A percentile compares a stretch with the other conserved stretches of the same genome.
These are phyloP conservation scores for Neurospora sp. DNA, from an alignment of 495 filamentous ascomycete species.

Conservation along the genomic window DNA sequence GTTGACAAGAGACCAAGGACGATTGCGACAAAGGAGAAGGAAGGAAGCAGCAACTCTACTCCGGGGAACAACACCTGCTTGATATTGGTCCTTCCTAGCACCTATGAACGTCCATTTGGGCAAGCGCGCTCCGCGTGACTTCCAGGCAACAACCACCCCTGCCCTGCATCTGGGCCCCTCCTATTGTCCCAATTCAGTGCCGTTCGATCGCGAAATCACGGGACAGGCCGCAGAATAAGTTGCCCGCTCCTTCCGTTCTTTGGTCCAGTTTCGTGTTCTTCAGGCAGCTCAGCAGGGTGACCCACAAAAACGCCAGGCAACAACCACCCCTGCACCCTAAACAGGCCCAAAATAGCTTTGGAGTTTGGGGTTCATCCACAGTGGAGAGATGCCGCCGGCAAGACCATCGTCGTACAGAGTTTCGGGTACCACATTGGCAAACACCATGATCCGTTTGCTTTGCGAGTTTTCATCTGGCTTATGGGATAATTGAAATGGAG, in stretches of 20 bases:
- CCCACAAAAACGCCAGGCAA: conserved; percentile 14
- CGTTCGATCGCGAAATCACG: conserved; percentile 9
- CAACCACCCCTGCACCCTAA: not conserved
- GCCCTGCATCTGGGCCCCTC: not conserved
- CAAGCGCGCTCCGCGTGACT: conserved; percentile 7
- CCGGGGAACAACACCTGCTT: not conserved
- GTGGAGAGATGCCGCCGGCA: not conserved
- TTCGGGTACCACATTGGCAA: too few species aligned
- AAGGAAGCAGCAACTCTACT: not conserved
- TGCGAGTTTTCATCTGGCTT: not conserved
- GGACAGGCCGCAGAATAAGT: not conserved
- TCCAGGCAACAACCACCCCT: conserved; percentile 17
- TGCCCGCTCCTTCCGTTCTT: not conserved
- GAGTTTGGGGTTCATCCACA: not conserved
- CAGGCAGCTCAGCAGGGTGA: conserved; percentile 2
- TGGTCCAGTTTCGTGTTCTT: not conserved
- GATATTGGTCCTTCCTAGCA: not conserved
- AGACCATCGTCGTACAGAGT: too few species aligned
- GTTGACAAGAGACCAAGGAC: not conserved
- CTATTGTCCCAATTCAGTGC: not conserved
- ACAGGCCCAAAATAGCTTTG: not conserved
- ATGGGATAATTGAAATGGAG: not conserved
- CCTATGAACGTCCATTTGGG: not conserved
- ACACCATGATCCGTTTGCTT: not conserved
- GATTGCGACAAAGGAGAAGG: not conserved